Conservation (phyloP, 2,329 filamentous ascomycete species). For the Zymoseptoria passerinii region DNA sequence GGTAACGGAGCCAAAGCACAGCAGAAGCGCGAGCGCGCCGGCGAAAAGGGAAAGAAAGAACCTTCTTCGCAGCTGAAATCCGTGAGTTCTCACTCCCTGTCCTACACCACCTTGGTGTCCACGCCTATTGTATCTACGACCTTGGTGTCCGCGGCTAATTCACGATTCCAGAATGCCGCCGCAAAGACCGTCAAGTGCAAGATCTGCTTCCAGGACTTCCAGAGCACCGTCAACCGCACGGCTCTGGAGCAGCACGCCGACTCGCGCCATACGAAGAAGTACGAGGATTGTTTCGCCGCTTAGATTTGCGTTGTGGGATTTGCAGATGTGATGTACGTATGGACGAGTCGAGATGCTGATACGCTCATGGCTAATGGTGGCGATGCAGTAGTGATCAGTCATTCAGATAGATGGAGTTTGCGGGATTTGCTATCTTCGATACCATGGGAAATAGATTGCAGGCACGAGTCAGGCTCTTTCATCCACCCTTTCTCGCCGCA, state of each 20-base stretch:
- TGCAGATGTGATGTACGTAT: not conserved
- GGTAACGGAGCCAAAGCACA: slow-evolving; percentile 53
- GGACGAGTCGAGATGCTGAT: not conserved
- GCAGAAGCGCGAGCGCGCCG: slow-evolving; percentile 65
- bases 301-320: not conserved
- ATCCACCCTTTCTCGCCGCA: not conserved
- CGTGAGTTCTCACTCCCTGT: slow-evolving; percentile 5
- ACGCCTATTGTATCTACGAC: not conserved
- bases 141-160: not conserved
- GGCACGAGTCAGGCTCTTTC: not conserved
- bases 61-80: slow-evolving; percentile 17
- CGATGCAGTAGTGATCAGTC: not conserved
- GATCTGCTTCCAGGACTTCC: slow-evolving; percentile 69
- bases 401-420: not conserved
- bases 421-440: not conserved
- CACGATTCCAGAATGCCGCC: slow-evolving; percentile 52
- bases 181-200: slow-evolving; percentile 71
- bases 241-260: slow-evolving; percentile 62
- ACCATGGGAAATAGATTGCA: not conserved
- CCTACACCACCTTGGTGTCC: slow-evolving; percentile 1
- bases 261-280: slow-evolving; percentile 69
- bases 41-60: slow-evolving; percentile 47
- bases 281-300: slow-evolving; percentile 57
- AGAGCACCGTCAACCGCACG: slow-evolving; percentile 66
- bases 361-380: not conserved